phyloP scores from a whole-genome alignment of 345 rosid species.

The Adansonia digitata region DNA sequence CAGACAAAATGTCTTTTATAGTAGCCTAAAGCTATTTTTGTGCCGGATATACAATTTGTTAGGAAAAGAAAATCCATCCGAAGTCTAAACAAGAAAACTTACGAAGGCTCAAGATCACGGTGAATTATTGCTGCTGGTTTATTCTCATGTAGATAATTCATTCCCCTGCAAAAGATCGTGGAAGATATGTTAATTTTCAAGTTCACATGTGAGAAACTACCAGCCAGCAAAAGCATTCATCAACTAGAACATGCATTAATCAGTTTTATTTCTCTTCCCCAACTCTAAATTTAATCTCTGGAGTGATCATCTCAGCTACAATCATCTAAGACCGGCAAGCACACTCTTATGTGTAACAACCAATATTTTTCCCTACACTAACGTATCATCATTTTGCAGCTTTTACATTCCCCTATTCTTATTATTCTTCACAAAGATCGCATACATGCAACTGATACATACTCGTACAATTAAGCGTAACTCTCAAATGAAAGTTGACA shows the following conservation, averaged over 20 bases:
- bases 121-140: conserved; percentile 87
- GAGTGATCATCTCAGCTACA: not conserved
- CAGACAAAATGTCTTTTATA: conserved; percentile 13
- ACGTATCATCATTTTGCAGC: not conserved
- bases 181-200: conserved; percentile 7
- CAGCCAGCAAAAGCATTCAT: not conserved
- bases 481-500: not conserved
- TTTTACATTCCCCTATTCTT: not conserved
- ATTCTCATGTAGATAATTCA: conserved; percentile 90
- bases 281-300: not conserved
- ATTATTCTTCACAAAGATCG: not conserved
- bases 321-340: not conserved
- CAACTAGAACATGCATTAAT: not conserved
- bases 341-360: not conserved
- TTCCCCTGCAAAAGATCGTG: conserved; percentile 62
- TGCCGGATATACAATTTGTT: not conserved
- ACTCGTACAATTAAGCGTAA: not conserved
- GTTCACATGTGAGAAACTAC: not conserved
- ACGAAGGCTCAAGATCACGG: conserved; percentile 99
- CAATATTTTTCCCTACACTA: not conserved
- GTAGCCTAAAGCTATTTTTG: conserved; percentile 1
- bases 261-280: not conserved
- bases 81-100: conserved; percentile 42
- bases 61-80: not conserved
- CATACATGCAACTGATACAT: not conserved